Conservation (phyloP, 23 red algal genomes). For the Chondrus crispus region DNA sequence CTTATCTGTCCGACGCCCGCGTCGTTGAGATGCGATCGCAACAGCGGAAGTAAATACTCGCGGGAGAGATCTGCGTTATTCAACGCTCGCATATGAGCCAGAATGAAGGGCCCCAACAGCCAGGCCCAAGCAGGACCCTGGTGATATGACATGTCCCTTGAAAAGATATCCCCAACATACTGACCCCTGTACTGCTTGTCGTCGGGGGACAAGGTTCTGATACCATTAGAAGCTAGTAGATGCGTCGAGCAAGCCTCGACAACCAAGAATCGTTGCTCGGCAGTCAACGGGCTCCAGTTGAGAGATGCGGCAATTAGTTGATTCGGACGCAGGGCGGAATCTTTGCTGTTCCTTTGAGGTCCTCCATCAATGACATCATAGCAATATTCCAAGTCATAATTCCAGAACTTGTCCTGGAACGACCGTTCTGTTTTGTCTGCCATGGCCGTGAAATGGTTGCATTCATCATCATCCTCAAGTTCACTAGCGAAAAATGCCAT, state of each 20-base stretch:
- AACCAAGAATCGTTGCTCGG: conserved; percentile 53
- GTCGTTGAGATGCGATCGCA: conserved; percentile 58
- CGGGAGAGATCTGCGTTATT: conserved; percentile 34
- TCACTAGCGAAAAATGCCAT: conserved; percentile 66
- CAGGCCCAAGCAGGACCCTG: conserved; percentile 55
- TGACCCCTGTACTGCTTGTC: conserved; percentile 21
- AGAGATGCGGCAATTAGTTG: conserved; percentile 53
- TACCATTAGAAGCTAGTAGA: conserved; percentile 28
- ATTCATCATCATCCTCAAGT: conserved; percentile 38
- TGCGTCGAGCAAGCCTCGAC: conserved; percentile 41
- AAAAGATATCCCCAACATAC: conserved; percentile 45
- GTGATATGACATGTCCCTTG: conserved; percentile 40
- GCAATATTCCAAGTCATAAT: conserved; percentile 34
- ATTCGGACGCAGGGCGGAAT: conserved; percentile 41
- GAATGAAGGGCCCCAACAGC: conserved; percentile 46
- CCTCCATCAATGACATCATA: conserved; percentile 66
- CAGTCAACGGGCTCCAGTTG: conserved; percentile 57
- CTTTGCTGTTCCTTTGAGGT: not conserved
- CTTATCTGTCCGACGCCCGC: conserved; percentile 46
- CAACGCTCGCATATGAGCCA: conserved; percentile 45
- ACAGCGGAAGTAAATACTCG: conserved; percentile 35
- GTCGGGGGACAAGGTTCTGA: conserved; percentile 46
- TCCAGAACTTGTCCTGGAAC: conserved; percentile 62
- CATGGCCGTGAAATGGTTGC: conserved; percentile 29
- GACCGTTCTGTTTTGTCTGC: conserved; percentile 46